phyloP scores from a whole-genome alignment of 2,329 filamentous ascomycete species.

The Ophiostoma ips region DNA sequence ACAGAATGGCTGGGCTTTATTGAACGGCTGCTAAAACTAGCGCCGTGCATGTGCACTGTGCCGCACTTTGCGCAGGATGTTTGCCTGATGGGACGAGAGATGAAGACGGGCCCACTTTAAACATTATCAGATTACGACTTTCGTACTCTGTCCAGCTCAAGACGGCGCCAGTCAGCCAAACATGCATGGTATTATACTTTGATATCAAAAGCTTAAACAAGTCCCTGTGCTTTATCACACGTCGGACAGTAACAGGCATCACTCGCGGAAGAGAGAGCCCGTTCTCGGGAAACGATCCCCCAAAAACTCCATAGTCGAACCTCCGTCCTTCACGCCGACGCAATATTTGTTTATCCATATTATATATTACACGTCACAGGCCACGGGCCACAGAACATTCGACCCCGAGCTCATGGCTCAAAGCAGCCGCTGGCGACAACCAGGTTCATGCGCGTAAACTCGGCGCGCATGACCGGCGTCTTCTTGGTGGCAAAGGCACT shows the following conservation, averaged over 20 bases:
- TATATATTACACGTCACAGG: background rate
- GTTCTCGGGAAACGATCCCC: too few relatives aligned
- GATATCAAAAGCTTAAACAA: too few relatives aligned
- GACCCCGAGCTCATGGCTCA: conserved; percentile 41
- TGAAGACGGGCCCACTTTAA: too few relatives aligned
- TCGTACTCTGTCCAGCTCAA: too few relatives aligned
- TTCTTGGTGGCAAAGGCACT: conserved; percentile 93
- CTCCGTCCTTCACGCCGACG: background rate
- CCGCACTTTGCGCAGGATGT: background rate
- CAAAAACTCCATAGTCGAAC: too few relatives aligned
- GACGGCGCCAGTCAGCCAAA: too few relatives aligned
- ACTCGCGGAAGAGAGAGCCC: too few relatives aligned
- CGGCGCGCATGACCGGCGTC: conserved; percentile 82
- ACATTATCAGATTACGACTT: too few relatives aligned
- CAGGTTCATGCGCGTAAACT: conserved; percentile 90
- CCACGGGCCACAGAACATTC: background rate
- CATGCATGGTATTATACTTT: too few relatives aligned
- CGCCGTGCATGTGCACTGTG: background rate
- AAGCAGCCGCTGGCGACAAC: conserved; percentile 72
- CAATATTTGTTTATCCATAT: background rate
- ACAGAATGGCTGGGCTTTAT: too few relatives aligned
- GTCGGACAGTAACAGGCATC: too few relatives aligned
- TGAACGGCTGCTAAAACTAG: background rate
- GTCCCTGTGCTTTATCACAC: too few relatives aligned
- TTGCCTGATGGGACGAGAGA: background rate